Evolutionary conservation across 2,329 filamentous ascomycete genomes (phyloP).

Genomic region (Rhynchosporium secalis): DNA sequence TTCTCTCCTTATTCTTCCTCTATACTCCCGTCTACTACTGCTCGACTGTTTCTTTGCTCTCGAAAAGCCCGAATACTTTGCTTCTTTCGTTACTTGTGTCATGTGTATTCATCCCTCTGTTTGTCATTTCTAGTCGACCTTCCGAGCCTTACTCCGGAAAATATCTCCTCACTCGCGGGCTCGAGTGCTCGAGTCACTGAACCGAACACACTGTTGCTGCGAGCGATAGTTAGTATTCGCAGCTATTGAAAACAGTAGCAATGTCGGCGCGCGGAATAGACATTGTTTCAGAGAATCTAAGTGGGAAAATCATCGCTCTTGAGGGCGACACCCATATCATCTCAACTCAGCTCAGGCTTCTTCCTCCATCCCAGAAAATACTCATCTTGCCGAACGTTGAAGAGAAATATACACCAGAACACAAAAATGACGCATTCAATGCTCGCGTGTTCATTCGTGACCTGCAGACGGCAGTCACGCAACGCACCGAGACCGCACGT

Average conservation of each 20-base stretch:
- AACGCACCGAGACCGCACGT: slow-evolving; percentile 50
- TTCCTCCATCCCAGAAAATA: slow-evolving; percentile 59
- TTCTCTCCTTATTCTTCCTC: not conserved
- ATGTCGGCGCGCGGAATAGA: slow-evolving; percentile 12
- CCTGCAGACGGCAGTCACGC: slow-evolving; percentile 51
- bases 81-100: slow-evolving; percentile 5
- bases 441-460: slow-evolving; percentile 47
- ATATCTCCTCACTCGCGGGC: slow-evolving; percentile 9
- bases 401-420: slow-evolving; percentile 28
- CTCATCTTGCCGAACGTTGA: slow-evolving; percentile 51
- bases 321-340: slow-evolving; percentile 57
- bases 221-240: not conserved
- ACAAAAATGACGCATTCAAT: slow-evolving; percentile 42
- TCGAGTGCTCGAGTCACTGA: slow-evolving; percentile 14
- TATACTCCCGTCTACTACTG: not conserved
- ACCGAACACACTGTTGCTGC: not conserved
- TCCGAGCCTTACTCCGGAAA: not conserved
- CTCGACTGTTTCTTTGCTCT: not conserved
- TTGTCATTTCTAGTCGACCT: not conserved
- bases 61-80: not conserved
- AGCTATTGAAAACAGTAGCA: not conserved
- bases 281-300: not conserved
- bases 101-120: not conserved
- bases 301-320: slow-evolving; percentile 58
- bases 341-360: slow-evolving; percentile 58